phyloP scores from a whole-genome alignment of 108 stramenopile genomes.

The Cylindrotheca fusiformis region DNA sequence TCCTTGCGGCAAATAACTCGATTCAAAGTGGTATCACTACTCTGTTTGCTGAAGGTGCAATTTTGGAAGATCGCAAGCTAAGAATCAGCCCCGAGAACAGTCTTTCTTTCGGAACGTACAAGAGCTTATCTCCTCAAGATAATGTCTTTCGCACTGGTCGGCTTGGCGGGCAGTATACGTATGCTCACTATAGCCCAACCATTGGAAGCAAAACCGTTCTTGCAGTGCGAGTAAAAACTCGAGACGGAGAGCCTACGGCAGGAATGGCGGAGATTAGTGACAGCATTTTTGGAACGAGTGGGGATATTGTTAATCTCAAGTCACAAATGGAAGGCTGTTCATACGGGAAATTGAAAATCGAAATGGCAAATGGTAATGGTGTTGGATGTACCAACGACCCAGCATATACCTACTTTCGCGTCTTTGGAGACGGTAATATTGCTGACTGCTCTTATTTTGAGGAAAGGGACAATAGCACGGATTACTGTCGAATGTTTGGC shows the following conservation, averaged over 20 bases:
- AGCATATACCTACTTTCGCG: background rate
- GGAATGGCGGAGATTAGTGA: conserved; percentile 10
- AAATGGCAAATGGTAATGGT: background rate
- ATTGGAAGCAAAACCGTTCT: conserved; percentile 1
- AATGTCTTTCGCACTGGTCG: background rate
- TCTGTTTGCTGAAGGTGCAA: background rate
- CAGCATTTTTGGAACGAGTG: conserved; percentile 20
- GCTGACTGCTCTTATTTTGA: background rate
- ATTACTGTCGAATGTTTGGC: background rate
- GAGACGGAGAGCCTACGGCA: conserved; percentile 9
- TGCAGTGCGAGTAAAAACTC: conserved; percentile 23
- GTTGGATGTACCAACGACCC: background rate
- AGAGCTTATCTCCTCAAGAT: background rate
- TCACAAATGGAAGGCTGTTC: conserved; percentile 17
- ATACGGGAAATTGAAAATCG: conserved; percentile 9
- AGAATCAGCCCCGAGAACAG: background rate
- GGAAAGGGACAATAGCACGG: background rate
- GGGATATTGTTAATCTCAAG: conserved; percentile 21
- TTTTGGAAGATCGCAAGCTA: background rate
- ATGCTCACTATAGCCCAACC: background rate
- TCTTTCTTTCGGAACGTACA: background rate
- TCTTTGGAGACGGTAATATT: background rate
- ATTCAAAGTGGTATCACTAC: conserved; percentile 2
- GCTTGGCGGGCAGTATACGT: too few relatives aligned
- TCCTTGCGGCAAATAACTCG: background rate